Percentiles rank a stretch among this genome's conserved stretches.
Evolutionary conservation across 2,329 filamentous ascomycete species (phyloP).

Genomic region (Thermochaetoides dissita): DNA sequence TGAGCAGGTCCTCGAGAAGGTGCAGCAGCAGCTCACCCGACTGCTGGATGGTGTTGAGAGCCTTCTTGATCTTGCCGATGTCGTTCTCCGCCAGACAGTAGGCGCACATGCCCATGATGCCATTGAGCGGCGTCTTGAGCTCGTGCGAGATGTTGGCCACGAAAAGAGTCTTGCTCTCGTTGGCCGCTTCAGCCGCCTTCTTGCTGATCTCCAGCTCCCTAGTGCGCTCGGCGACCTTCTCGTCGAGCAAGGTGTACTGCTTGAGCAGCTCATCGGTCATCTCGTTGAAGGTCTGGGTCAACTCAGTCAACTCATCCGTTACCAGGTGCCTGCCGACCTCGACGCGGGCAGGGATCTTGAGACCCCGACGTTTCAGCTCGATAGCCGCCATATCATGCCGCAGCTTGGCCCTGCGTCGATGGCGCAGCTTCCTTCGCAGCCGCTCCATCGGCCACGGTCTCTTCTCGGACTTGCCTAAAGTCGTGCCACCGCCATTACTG

Average conservation of each 20-base stretch:
- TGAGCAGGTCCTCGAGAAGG: constrained; percentile 75
- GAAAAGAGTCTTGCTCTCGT: constrained; percentile 93
- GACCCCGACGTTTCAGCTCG: constrained; percentile 38
- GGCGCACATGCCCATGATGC: constrained; percentile 86
- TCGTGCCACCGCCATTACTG: constrained; percentile 18
- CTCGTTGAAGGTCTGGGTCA: constrained; percentile 76
- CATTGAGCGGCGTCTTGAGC: constrained; percentile 87
- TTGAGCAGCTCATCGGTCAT: constrained; percentile 84
- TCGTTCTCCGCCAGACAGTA: constrained; percentile 90
- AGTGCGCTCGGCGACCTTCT: constrained; percentile 71
- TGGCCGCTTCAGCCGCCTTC: constrained; percentile 83
- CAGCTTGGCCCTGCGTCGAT: constrained; percentile 18
- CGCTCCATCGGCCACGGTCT: constrained; percentile 22
- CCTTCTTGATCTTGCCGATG: constrained; percentile 61
- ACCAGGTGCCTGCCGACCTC: constrained; percentile 60
- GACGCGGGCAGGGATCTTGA: constrained; percentile 77
- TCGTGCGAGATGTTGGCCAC: constrained; percentile 87
- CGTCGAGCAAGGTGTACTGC: constrained; percentile 73
- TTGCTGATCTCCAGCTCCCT: constrained; percentile 78
- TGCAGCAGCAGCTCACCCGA: constrained; percentile 74
- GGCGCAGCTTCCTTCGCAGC: constrained; percentile 25
- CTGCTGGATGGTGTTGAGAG: constrained; percentile 77
- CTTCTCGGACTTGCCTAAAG: constrained; percentile 27
- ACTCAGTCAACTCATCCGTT: constrained; percentile 72
- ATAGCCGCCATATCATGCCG: constrained; percentile 17